phyloP scores from a whole-genome alignment of 2,329 filamentous ascomycete species.

The Colletotrichum sp. region DNA sequence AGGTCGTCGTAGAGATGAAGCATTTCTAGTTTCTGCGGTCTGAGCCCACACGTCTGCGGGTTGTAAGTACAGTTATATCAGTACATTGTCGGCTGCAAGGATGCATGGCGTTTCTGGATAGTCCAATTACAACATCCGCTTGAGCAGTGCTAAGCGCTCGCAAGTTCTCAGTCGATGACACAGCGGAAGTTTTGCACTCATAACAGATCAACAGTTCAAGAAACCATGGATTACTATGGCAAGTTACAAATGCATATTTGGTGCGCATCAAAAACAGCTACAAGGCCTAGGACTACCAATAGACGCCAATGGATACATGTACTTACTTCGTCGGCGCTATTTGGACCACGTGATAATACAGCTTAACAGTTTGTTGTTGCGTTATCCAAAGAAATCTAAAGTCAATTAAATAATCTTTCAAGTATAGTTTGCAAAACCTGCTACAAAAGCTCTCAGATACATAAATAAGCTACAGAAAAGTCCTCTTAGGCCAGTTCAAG shows the following conservation, averaged over 20 bases:
- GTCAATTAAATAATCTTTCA: neutral
- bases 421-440: fast-evolving
- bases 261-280: fast-evolving
- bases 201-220: fast-evolving
- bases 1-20: constrained; percentile 1
- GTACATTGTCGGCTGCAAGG: neutral
- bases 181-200: fast-evolving
- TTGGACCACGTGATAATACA: neutral
- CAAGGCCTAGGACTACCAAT: fast-evolving
- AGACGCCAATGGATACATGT: neutral
- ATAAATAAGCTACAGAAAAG: fast-evolving
- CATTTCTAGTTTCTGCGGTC: neutral
- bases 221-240: fast-evolving
- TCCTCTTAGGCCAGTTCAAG: neutral
- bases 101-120: neutral
- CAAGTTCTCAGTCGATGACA: neutral
- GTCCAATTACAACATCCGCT: fast-evolving
- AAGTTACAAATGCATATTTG: fast-evolving
- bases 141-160: neutral
- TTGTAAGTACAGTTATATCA: neutral
- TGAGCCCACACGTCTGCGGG: neutral
- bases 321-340: neutral
- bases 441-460: neutral
- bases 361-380: neutral
- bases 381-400: neutral